Base-by-base conservation (phyloP, 805 yeast genomes). In the Candida bentonensis region DNA sequence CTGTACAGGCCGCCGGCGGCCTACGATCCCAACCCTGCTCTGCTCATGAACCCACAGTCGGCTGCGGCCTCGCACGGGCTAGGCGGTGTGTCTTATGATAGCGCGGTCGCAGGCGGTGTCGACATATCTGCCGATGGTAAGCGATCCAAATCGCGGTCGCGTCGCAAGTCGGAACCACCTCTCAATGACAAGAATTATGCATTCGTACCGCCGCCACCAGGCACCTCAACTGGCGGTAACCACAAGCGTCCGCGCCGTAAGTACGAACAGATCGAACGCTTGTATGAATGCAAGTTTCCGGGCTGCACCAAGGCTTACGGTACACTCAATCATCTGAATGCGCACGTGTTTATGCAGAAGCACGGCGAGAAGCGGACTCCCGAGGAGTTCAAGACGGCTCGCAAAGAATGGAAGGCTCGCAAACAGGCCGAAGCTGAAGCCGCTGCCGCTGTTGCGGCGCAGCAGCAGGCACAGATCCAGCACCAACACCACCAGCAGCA, bases 341-440 rank as follows among this genome's bases (percentile, higher is more conserved):
- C 78, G 13, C 81, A 75, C 53, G 71, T 75, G 28, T 52, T 64
- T 1, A 63, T 70, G 49, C 78, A 76, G 47, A 64, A 62, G 15
- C 81, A 75, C 54, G 81, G 81, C 7, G 58, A 62, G 17, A 74
- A 73, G 54, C 62, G 80, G 27, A 59, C 61, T 28, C 78, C 80
- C 1, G 70, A 70, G 33, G 80, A 76, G 54, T 75, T 76, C 54
- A 65, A 66, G 51, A 70, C 69, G 47, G 61, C 74, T 26, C 62
- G 79, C 42, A 69, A 63, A 41, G 56, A 62, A 44, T 57, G 71
- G 52, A 67, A 67, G 50, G 64, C 63, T 45, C 51, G 64, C 17
- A 68, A 65, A 51, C 63, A 61, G 53, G 65, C 58, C 40, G 53
- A 53, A 39, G 57, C 52, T 22, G 56, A 30, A 17, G 36, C 36